A percentile compares a stretch with the other conserved stretches of the same genome.
Evolutionary conservation across 768 basidiomycete genomes (phyloP).

Genomic region (Auricularia auricula-judae): DNA sequence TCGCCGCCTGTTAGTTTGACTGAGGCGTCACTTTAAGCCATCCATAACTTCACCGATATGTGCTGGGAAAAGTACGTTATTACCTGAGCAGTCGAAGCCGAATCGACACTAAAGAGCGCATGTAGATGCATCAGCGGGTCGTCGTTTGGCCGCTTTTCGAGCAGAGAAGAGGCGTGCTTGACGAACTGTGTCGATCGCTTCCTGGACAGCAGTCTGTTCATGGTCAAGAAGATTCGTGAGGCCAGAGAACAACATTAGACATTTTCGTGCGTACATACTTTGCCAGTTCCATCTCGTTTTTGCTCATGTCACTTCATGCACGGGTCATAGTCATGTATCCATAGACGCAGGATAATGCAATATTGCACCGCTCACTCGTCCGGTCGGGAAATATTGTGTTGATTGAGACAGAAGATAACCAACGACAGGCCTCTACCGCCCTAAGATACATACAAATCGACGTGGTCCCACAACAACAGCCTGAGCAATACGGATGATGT

Average conservation of each 20-base stretch:
- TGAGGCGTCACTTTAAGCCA: slow-evolving; percentile 18
- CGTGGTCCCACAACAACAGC: too few species aligned
- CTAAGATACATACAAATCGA: neutral
- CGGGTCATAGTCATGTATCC: too few species aligned
- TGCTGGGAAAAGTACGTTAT: slow-evolving; percentile 87
- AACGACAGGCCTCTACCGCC: too few species aligned
- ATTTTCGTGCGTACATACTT: neutral
- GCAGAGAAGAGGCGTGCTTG: slow-evolving; percentile 72
- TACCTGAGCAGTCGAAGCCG: neutral
- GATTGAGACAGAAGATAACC: neutral
- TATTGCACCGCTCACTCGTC: too few species aligned
- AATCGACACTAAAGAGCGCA: neutral
- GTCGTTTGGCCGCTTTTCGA: slow-evolving; percentile 67
- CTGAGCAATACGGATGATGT: neutral
- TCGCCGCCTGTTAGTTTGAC: neutral
- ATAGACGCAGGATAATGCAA: too few species aligned
- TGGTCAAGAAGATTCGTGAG: slow-evolving; percentile 50
- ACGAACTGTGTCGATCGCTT: slow-evolving; percentile 88
- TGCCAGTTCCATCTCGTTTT: neutral
- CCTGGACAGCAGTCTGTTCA: slow-evolving; percentile 73
- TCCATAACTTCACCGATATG: slow-evolving; percentile 70
- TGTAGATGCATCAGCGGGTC: slow-evolving; percentile 70
- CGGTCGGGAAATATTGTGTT: too few species aligned
- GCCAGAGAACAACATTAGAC: neutral
- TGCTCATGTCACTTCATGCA: too few species aligned